These are phyloP conservation scores for Lolium perenne DNA, from an alignment of 176 grass and related monocot genomes.

Conservation along the genomic window DNA sequence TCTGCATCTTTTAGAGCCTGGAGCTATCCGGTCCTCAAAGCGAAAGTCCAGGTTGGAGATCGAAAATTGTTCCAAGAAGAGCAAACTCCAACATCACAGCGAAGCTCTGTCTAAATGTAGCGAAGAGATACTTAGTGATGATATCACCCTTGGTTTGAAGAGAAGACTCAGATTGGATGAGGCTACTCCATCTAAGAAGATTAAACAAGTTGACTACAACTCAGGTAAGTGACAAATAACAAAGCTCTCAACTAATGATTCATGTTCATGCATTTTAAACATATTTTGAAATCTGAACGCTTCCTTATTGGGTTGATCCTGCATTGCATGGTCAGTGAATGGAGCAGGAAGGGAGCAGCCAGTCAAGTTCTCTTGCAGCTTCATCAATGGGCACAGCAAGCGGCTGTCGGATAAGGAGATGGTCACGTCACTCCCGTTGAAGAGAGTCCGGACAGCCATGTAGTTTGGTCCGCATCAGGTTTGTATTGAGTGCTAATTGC, in stretches of 20 bases:
- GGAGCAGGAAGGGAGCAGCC: conserved; percentile 42
- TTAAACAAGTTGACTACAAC: conserved; percentile 34
- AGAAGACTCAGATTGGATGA: conserved; percentile 72
- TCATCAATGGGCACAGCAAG: conserved; percentile 45
- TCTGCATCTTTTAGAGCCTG: conserved; percentile 23
- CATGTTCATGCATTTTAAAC: neutral
- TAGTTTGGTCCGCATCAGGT: neutral
- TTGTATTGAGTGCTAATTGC: neutral
- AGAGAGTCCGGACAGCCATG: conserved; percentile 28
- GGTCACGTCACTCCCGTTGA: conserved; percentile 35
- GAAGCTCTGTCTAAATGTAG: neutral
- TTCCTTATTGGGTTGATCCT: neutral
- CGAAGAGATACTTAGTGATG: conserved; percentile 44
- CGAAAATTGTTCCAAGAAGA: conserved; percentile 51
- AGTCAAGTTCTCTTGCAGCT: conserved; percentile 54
- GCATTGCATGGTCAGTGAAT: neutral
- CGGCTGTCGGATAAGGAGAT: conserved; percentile 40
- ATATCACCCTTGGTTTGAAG: conserved; percentile 58
- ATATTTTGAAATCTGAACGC: conserved; percentile 4
- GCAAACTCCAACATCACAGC: conserved; percentile 23
- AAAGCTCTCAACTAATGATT: neutral
- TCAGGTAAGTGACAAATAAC: conserved; percentile 26
- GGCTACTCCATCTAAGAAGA: conserved; percentile 52
- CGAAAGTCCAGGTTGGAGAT: conserved; percentile 18
- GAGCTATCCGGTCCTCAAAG: conserved; percentile 22